Percentiles rank a stretch among this genome's conserved stretches.
Conservation (phyloP, 2,329 filamentous ascomycete genomes). For the Aspergillus neoniger region DNA sequence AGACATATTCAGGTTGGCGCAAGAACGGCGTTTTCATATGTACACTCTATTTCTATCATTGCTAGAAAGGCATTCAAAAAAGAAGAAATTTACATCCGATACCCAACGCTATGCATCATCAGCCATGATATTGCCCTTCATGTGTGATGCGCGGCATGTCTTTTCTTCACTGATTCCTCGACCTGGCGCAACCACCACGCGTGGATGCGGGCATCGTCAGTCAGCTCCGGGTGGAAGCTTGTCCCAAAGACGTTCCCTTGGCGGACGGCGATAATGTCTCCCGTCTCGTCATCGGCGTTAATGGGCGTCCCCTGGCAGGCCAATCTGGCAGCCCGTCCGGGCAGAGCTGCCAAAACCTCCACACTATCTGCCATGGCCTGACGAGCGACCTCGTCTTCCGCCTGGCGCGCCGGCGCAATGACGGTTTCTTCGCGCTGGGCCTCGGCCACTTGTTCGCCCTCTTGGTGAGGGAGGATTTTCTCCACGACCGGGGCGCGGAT, state of each 20-base stretch:
- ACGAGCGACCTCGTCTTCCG: constrained; percentile 48
- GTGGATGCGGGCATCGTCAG: constrained; percentile 83
- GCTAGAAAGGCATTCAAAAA: constrained; percentile 22
- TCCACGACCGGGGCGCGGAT: constrained; percentile 95
- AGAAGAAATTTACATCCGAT: constrained; percentile 29
- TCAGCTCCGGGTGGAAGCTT: constrained; percentile 94
- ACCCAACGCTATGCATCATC: constrained; percentile 21
- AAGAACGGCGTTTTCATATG: constrained; percentile 36
- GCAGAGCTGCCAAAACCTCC: constrained; percentile 60
- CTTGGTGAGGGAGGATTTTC: constrained; percentile 62
- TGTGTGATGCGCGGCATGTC: constrained; percentile 25
- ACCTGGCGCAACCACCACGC: constrained; percentile 88
- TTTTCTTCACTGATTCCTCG: constrained; percentile 42
- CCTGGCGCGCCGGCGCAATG: constrained; percentile 57
- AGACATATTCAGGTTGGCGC: constrained; percentile 23
- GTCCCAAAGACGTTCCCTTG: constrained; percentile 93
- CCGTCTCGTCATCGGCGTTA: constrained; percentile 44
- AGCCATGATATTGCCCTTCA: constrained; percentile 14
- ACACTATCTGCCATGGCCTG: constrained; percentile 52
- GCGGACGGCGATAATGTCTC: constrained; percentile 83
- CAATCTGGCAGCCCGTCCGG: constrained; percentile 53
- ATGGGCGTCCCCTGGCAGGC: constrained; percentile 47
- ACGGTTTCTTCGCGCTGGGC: constrained; percentile 52
- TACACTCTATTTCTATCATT: constrained; percentile 32
- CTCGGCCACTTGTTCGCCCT: constrained; percentile 56